Base-by-base conservation (phyloP, 352 stramenopile species). In the Phytophthora pseudosyringae region DNA sequence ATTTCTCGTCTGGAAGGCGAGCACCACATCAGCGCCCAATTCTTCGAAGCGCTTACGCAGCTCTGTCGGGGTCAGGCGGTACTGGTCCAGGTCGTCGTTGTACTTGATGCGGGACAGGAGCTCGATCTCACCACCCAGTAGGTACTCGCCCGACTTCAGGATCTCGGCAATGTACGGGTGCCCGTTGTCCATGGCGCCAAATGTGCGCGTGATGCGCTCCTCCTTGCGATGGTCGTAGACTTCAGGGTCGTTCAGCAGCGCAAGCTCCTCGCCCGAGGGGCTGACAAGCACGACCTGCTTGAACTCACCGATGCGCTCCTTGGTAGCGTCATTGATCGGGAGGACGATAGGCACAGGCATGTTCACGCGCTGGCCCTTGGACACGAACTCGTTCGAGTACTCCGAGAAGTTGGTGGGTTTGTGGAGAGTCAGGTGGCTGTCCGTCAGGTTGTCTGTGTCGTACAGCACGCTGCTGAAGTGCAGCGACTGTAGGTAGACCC, bases 321-420 rank as follows among this genome's bases (percentile, higher is more conserved):
- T 99, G 9, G 97, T 93, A 39, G 87, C 98, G 2, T 86, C 80
- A 10, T 97, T 99, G 73, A 97, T 94, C 15, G 94, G 89, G 25
- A 99, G 78, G 6, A 98, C 98, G 64, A 99, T 99, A 18, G 97
- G 97, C 36, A 99, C 93, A n/a, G 92, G 94, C 92, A 99, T 98
- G 64, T 89, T 98, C 9, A 99, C 89, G 21, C 97, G 93, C 58
- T 96, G 73, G 35, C 78, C 86, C 56, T 90, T 89, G 33, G 84
- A 91, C 10, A 97, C 81, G 47, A 82, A 86, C 31, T 84, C 73
- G 50, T 75, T 88, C 16, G 89, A 88, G 64, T 98, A 98, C 36
- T 97, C 82, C 15, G 88, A 88, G 69, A 98, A 99, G 73, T 98
- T 91, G 9, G 97, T 99, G 9, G 82, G 67, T 12, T 71, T 78